Percentiles rank a stretch among this genome's conserved stretches.
phyloP scores from a whole-genome alignment of 768 basidiomycete species.

The Tricholoma flavovirens region DNA sequence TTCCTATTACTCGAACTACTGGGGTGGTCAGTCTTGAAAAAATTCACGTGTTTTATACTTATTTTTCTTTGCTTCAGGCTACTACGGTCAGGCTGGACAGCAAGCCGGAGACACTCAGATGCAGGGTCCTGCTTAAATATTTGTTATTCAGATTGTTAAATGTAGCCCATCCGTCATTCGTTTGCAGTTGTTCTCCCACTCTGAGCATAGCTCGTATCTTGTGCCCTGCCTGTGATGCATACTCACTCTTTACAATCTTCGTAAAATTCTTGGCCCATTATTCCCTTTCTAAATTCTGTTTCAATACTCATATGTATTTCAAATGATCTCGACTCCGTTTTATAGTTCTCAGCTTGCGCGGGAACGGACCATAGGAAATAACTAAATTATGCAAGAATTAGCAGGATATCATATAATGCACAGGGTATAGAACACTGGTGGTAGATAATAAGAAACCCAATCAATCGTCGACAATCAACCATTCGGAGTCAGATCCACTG shows the following conservation, averaged over 20 bases:
- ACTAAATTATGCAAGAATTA: neutral
- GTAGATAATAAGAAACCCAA: conserved; percentile 2
- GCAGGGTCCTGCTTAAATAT: conserved; percentile 40
- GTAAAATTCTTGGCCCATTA: conserved; percentile 13
- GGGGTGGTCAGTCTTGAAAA: conserved; percentile 58
- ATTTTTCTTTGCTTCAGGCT: conserved; percentile 42
- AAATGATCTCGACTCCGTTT: conserved; percentile 9
- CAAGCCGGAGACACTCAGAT: conserved; percentile 53
- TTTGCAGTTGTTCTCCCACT: conserved; percentile 11
- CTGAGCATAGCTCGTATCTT: conserved; percentile 10
- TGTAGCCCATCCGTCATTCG: conserved; percentile 24
- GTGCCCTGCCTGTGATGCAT: conserved; percentile 4
- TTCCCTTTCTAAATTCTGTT: conserved; percentile 13
- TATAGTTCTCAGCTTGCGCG: neutral
- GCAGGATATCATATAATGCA: conserved; percentile 11
- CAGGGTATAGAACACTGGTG: conserved; percentile 27
- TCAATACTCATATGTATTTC: conserved; percentile 21
- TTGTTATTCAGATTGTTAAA: conserved; percentile 25
- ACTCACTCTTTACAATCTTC: conserved; percentile 17
- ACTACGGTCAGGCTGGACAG: conserved; percentile 69
- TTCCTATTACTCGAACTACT: conserved; percentile 76
- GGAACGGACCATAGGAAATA: neutral
- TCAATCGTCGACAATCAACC: conserved; percentile 63
- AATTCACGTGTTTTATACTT: neutral
- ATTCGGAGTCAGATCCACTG: conserved; percentile 86